A percentile compares a stretch with the other conserved stretches of the same genome.
phyloP scores from a whole-genome alignment of 495 filamentous ascomycete genomes.

The Penicillium coffeae region DNA sequence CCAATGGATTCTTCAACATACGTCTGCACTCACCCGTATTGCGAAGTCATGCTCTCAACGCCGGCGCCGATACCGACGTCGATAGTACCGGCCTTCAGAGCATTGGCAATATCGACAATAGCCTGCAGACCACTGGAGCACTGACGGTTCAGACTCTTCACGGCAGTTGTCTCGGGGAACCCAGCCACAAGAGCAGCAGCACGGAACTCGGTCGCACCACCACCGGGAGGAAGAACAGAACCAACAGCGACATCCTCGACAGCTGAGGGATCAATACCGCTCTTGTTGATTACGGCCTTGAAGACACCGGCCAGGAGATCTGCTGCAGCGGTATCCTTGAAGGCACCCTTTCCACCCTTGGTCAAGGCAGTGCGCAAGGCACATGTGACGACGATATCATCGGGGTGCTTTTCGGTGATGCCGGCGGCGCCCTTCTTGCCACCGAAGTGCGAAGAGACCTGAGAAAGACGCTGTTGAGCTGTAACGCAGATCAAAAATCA shows the following conservation, averaged over 20 bases:
- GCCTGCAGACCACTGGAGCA: constrained; percentile 89
- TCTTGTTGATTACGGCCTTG: constrained; percentile 74
- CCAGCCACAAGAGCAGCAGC: constrained; percentile 89
- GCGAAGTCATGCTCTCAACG: constrained; percentile 93
- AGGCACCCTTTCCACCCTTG: constrained; percentile 85
- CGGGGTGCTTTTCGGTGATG: constrained; percentile 59
- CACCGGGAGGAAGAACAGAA: constrained; percentile 85
- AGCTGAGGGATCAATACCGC: constrained; percentile 74
- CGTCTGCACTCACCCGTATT: constrained; percentile 69
- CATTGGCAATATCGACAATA: constrained; percentile 88
- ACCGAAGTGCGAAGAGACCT: constrained; percentile 60
- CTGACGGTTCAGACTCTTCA: constrained; percentile 85
- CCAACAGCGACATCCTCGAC: constrained; percentile 94
- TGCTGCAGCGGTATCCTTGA: constrained; percentile 87
- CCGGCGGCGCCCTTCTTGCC: constrained; percentile 46
- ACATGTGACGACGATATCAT: constrained; percentile 87
- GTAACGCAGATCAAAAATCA: constrained; percentile 1
- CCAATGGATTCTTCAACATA: neutral
- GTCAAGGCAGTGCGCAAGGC: constrained; percentile 89
- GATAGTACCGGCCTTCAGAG: constrained; percentile 85
- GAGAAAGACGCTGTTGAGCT: constrained; percentile 61
- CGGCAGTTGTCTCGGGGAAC: constrained; percentile 77
- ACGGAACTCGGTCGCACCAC: constrained; percentile 94
- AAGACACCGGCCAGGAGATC: constrained; percentile 86
- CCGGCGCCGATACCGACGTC: constrained; percentile 92